phyloP scores from a whole-genome alignment of 129 eudicot genomes.

The Tagetes patula region DNA sequence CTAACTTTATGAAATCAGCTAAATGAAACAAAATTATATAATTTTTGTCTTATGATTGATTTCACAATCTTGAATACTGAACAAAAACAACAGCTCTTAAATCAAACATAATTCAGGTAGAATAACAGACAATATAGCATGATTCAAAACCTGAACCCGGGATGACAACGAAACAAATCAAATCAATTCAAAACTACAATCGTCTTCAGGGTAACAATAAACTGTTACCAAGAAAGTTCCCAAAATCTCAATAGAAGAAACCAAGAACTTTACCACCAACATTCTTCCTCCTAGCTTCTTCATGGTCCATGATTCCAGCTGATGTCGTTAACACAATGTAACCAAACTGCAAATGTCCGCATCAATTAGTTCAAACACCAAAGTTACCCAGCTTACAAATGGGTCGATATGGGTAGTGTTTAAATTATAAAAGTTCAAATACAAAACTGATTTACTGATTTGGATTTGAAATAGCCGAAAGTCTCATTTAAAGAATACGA shows the following conservation, averaged over 20 bases:
- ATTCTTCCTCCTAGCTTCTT: conserved; percentile 68
- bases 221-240: neutral
- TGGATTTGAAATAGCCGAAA: neutral
- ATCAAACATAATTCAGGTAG: neutral
- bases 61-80: neutral
- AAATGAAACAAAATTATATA: neutral
- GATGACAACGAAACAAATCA: neutral
- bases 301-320: conserved; percentile 82
- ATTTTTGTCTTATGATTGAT: neutral
- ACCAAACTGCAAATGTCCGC: conserved; percentile 47
- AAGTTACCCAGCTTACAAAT: neutral
- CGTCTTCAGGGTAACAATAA: conserved; percentile 4
- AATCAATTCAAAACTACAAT: conserved; percentile 26
- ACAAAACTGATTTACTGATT: too few species aligned
- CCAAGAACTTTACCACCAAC: conserved; percentile 81
- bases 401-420: neutral
- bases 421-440: neutral
- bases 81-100: neutral
- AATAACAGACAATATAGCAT: conserved; percentile 1
- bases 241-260: conserved; percentile 48
- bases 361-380: neutral
- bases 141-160: conserved; percentile 4
- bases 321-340: conserved; percentile 68
- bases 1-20: neutral
- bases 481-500: neutral